Conservation (phyloP, 2,329 filamentous ascomycete genomes). For the Meredithiella fracta region DNA sequence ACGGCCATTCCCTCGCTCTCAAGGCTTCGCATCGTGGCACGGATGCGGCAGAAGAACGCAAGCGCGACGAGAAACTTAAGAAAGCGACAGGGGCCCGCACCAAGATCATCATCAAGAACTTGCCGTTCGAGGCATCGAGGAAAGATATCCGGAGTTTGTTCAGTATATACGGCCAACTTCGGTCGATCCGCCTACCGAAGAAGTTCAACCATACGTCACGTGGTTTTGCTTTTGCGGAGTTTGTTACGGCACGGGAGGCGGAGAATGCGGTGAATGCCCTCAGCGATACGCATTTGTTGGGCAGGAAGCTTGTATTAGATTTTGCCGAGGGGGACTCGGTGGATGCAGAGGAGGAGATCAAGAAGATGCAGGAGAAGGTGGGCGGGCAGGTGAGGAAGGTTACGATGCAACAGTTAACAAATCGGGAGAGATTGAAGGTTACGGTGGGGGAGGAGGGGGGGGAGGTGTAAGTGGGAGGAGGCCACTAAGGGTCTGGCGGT, state of each 20-base stretch:
- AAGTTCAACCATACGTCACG: slow-evolving; percentile 80
- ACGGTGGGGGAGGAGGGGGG: slow-evolving; percentile 60
- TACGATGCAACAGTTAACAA: slow-evolving; percentile 73
- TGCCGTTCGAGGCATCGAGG: slow-evolving; percentile 89
- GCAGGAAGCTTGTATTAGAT: slow-evolving; percentile 75
- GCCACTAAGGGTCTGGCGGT: no score
- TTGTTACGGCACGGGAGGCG: slow-evolving; percentile 79
- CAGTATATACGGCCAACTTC: slow-evolving; percentile 77
- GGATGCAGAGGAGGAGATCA: slow-evolving; percentile 89
- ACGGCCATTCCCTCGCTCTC: slow-evolving; percentile 70
- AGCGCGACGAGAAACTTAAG: slow-evolving; percentile 67
- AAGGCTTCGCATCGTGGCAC: slow-evolving; percentile 73
- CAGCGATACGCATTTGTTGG: slow-evolving; percentile 82
- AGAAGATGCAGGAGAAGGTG: slow-evolving; percentile 93
- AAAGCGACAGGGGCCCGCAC: slow-evolving; percentile 61
- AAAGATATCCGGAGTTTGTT: slow-evolving; percentile 80
- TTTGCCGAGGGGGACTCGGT: slow-evolving; percentile 78
- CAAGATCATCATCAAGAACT: slow-evolving; percentile 95
- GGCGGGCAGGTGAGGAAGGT: slow-evolving; percentile 82
- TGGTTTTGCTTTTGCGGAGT: slow-evolving; percentile 95
- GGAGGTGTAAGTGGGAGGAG: slow-evolving; percentile 25
- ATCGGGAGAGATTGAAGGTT: slow-evolving; percentile 72
- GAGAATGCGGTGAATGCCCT: slow-evolving; percentile 79
- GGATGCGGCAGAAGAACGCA: slow-evolving; percentile 75
- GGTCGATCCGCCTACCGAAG: slow-evolving; percentile 83